These are phyloP conservation scores for Calcarisporium arbuscula DNA, from an alignment of 2,329 filamentous ascomycete species.

Conservation along the genomic window DNA sequence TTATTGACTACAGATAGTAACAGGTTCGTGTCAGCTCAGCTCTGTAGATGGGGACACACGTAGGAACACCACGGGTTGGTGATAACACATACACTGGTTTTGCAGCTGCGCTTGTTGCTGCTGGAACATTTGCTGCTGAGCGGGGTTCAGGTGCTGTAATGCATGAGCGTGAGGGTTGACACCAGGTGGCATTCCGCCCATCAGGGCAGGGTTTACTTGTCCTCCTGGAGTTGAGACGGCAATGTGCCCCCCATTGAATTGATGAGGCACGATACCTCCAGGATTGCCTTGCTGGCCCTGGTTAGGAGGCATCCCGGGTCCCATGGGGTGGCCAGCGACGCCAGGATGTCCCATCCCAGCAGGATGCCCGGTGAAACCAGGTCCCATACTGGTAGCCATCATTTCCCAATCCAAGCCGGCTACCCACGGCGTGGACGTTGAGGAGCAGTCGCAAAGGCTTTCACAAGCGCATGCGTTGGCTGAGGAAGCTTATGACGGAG, in stretches of 20 bases:
- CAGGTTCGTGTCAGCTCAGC: too few relatives aligned
- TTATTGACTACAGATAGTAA: conserved; percentile 24
- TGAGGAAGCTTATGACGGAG: conserved; percentile 4
- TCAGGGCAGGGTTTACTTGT: conserved; percentile 69
- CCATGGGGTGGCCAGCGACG: conserved; percentile 60
- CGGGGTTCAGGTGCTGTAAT: conserved; percentile 64
- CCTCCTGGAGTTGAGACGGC: conserved; percentile 65
- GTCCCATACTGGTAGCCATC: conserved; percentile 62
- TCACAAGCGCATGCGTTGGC: conserved; percentile 38
- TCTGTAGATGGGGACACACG: too few relatives aligned
- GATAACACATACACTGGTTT: conserved; percentile 26
- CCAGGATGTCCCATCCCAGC: conserved; percentile 66
- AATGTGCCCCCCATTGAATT: conserved; percentile 57
- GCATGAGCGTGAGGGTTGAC: conserved; percentile 61
- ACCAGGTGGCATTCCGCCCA: conserved; percentile 69
- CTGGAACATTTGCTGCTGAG: conserved; percentile 51
- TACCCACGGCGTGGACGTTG: conserved; percentile 57
- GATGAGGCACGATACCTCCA: conserved; percentile 58
- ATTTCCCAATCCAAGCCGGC: conserved; percentile 44
- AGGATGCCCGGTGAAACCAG: conserved; percentile 61
- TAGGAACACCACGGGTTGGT: conserved; percentile 1
- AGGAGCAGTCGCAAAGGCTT: conserved; percentile 37
- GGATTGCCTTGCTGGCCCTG: conserved; percentile 64
- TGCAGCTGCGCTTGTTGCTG: conserved; percentile 38
- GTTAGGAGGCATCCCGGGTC: conserved; percentile 59